Base-by-base conservation (phyloP, 768 basidiomycete species). In the Russula sp. region DNA sequence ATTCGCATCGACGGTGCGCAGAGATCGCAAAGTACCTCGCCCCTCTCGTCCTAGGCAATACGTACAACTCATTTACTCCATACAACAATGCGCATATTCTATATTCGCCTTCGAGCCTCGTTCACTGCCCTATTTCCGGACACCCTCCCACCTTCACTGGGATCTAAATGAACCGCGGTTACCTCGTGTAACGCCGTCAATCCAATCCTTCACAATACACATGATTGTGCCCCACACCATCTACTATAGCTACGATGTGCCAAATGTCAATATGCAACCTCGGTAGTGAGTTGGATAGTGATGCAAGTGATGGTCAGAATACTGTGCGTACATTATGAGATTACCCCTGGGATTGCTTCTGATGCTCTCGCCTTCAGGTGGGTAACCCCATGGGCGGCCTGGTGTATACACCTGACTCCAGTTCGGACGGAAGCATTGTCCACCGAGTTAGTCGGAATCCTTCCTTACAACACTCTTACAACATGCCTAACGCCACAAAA, bases 381-480 rank as follows among this genome's bases (percentile, higher is more conserved):
- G 92, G 91, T n/a, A 94, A 92, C 76, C 88, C 89, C 3, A 77
- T 90, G 30, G 90, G 90, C 67, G 88, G 84, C 55, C 73, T 91
- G 30, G 62, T 90, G 49, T 92, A 81, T 77, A 84, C 88, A 0
- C 85, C 76, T 64, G 80, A 76, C 13, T 86, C 79, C 38, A 57
- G 75, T 72, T 74, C 79, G n/a, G 71, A 80, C 66, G 80, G 79
- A 68, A 72, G 76, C 18, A 9, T 76, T 72, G 70, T 73, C 10
- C 90, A 81, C 81, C 74, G 81, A 83, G 86, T 87, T 67, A 32
- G 84, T 74, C 26, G 5, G n/a, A 26, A 40, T 5, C 1, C 2
- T 18, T n/a, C n/a, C n/a, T n/a, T n/a, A n/a, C n/a, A n/a, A 6
- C 1, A 48, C 5, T 70, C 66, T 2, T 91, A 85, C 79, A 92